Conservation (phyloP, 129 eudicot species). For the Flaveria bidentis region DNA sequence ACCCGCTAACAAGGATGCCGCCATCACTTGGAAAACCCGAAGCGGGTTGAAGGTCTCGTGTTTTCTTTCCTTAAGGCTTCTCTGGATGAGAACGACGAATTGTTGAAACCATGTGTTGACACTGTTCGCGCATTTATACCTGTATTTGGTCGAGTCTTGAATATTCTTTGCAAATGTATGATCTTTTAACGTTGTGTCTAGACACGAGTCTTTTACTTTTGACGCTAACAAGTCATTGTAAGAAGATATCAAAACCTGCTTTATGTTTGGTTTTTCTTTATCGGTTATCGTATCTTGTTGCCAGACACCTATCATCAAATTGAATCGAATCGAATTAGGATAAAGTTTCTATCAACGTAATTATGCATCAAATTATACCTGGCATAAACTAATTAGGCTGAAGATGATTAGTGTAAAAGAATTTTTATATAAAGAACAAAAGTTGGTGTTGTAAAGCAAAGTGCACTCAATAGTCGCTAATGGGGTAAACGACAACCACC, state of each 20-base stretch:
- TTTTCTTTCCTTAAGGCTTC: conserved; percentile 81
- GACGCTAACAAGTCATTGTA: conserved; percentile 67
- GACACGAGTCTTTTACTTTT: conserved; percentile 58
- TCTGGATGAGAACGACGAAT: conserved; percentile 59
- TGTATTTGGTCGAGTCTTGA: conserved; percentile 15
- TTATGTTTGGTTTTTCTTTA: conserved; percentile 62
- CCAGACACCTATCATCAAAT: conserved; percentile 54
- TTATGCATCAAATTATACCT: conserved; percentile 7
- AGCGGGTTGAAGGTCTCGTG: conserved; percentile 85
- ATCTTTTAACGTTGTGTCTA: conserved; percentile 34
- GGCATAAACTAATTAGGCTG: neutral
- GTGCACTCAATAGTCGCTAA: conserved; percentile 33
- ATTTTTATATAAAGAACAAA: neutral
- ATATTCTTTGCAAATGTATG: neutral
- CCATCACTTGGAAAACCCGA: conserved; percentile 77
- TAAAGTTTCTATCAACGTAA: neutral
- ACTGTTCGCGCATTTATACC: conserved; percentile 15
- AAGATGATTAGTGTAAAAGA: neutral
- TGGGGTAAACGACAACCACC: conserved; percentile 40
- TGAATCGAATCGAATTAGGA: conserved; percentile 13
- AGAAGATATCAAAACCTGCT: conserved; percentile 61
- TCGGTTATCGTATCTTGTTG: conserved; percentile 60
- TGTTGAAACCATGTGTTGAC: conserved; percentile 64
- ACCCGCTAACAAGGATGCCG: conserved; percentile 78
- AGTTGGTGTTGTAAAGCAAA: conserved; percentile 30